Conservation (phyloP, 257 asterid species). For the Primulina tabacum region DNA sequence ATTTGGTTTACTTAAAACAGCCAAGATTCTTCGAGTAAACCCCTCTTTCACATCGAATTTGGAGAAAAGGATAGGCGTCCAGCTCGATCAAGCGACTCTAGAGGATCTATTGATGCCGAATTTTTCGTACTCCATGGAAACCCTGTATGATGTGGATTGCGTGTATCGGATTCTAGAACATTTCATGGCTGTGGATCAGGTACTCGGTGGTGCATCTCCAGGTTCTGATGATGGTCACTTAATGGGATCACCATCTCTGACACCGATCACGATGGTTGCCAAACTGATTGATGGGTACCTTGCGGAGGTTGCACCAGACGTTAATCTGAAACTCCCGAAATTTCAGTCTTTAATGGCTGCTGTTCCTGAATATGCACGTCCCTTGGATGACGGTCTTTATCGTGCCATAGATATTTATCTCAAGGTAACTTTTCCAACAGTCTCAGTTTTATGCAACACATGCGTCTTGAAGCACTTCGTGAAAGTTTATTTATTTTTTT, state of each 20-base stretch:
- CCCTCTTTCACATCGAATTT: slow-evolving; percentile 55
- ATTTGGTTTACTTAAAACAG: slow-evolving; percentile 78
- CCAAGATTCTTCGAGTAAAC: slow-evolving; percentile 71
- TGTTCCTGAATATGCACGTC: slow-evolving; percentile 90
- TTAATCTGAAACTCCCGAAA: slow-evolving; percentile 79
- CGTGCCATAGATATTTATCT: slow-evolving; percentile 90
- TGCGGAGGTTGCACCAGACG: slow-evolving; percentile 95
- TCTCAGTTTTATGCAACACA: not conserved
- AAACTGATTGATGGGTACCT: slow-evolving; percentile 88
- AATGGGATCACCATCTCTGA: slow-evolving; percentile 82
- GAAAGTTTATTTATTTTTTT: not conserved
- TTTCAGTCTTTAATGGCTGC: slow-evolving; percentile 85
- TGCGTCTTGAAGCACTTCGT: not conserved
- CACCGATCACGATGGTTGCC: slow-evolving; percentile 91
- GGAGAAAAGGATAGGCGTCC: slow-evolving; percentile 84
- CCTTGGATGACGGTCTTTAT: slow-evolving; percentile 94
- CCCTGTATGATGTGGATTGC: slow-evolving; percentile 89
- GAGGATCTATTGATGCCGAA: slow-evolving; percentile 96
- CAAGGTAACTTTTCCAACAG: slow-evolving; percentile 48
- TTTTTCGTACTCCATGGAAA: slow-evolving; percentile 82
- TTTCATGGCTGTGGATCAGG: slow-evolving; percentile 79
- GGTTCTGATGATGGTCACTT: slow-evolving; percentile 71
- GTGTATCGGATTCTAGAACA: slow-evolving; percentile 78
- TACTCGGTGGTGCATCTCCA: slow-evolving; percentile 71
- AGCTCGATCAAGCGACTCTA: slow-evolving; percentile 89